Conservation (phyloP, 2,329 filamentous ascomycete species). For the Pyrenochaeta sp. region DNA sequence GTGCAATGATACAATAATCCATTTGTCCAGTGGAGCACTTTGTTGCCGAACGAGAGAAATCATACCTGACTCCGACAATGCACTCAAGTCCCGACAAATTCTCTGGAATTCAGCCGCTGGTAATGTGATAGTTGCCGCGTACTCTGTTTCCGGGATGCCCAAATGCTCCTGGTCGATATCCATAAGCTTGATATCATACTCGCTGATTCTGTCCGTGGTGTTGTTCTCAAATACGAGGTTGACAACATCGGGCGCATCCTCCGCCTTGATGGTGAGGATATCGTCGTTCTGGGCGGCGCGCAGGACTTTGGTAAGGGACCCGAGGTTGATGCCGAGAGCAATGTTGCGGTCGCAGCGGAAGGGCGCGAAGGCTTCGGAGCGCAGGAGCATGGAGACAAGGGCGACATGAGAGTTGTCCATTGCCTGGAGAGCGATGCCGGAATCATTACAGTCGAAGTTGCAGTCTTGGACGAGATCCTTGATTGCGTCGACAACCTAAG, state of each 20-base stretch:
- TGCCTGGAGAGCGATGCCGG: slow-evolving; percentile 94
- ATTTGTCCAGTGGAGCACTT: background rate
- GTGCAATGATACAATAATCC: slow-evolving; percentile 4
- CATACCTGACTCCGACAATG: slow-evolving; percentile 94
- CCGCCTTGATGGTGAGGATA: slow-evolving; percentile 94
- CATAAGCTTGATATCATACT: slow-evolving; percentile 99
- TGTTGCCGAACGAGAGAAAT: slow-evolving; percentile 11
- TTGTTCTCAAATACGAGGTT: slow-evolving; percentile 95
- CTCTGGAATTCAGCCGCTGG: slow-evolving; percentile 89
- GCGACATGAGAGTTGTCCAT: slow-evolving; percentile 99
- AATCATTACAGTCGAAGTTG: slow-evolving; percentile 99
- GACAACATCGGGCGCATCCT: slow-evolving; percentile 93
- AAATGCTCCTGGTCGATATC: slow-evolving; percentile 99
- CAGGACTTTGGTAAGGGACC: slow-evolving; percentile 95
- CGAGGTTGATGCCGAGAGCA: slow-evolving; percentile 95
- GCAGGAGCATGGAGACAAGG: slow-evolving; percentile 98
- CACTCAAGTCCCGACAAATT: slow-evolving; percentile 90
- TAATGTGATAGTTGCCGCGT: slow-evolving; percentile 89
- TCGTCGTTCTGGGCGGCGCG: slow-evolving; percentile 94
- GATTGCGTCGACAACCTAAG: slow-evolving; percentile 95
- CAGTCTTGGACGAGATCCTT: slow-evolving; percentile 99
- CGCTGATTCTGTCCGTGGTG: slow-evolving; percentile 88
- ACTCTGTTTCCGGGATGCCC: slow-evolving; percentile 99
- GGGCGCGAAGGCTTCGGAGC: slow-evolving; percentile 90
- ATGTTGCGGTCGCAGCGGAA: slow-evolving; percentile 99